Conservation (phyloP, 768 basidiomycete genomes). For the Hygrophorus pudorinus region DNA sequence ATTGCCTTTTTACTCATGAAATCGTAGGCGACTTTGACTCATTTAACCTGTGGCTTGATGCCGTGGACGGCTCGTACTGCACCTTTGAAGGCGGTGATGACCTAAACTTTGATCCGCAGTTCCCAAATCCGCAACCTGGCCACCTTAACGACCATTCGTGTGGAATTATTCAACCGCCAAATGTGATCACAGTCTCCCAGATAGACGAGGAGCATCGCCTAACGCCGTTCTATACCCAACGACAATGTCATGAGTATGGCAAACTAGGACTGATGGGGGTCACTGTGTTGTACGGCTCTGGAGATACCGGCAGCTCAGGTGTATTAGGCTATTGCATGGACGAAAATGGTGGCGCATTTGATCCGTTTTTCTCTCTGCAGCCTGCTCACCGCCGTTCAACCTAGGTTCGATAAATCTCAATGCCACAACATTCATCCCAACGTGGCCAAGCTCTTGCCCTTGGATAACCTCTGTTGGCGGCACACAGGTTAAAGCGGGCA, state of each 20-base stretch:
- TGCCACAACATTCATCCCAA: constrained; percentile 25
- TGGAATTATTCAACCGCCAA: constrained; percentile 26
- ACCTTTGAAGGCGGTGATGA: constrained; percentile 23
- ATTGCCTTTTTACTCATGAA: not conserved
- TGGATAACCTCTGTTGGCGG: constrained; percentile 32
- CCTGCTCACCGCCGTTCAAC: not conserved
- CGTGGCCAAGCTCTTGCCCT: constrained; percentile 23
- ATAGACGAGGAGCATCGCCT: constrained; percentile 25
- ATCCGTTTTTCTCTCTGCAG: not conserved
- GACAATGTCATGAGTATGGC: constrained; percentile 41
- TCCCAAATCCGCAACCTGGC: constrained; percentile 20
- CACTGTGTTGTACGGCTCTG: constrained; percentile 49
- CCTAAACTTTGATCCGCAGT: constrained; percentile 21
- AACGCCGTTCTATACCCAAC: constrained; percentile 24
- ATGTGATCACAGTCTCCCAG: constrained; percentile 33
- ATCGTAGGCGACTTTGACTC: constrained; percentile 14
- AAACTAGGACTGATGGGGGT: constrained; percentile 53
- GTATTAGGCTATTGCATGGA: constrained; percentile 26
- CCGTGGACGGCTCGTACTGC: constrained; percentile 26
- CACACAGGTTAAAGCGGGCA: constrained; percentile 27
- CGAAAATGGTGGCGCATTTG: constrained; percentile 25
- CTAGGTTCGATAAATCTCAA: constrained; percentile 19
- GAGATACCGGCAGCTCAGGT: constrained; percentile 46
- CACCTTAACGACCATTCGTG: constrained; percentile 22
- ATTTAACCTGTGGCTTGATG: constrained; percentile 27